phyloP scores from a whole-genome alignment of 768 basidiomycete species.

The Lactifluus piperatus region DNA sequence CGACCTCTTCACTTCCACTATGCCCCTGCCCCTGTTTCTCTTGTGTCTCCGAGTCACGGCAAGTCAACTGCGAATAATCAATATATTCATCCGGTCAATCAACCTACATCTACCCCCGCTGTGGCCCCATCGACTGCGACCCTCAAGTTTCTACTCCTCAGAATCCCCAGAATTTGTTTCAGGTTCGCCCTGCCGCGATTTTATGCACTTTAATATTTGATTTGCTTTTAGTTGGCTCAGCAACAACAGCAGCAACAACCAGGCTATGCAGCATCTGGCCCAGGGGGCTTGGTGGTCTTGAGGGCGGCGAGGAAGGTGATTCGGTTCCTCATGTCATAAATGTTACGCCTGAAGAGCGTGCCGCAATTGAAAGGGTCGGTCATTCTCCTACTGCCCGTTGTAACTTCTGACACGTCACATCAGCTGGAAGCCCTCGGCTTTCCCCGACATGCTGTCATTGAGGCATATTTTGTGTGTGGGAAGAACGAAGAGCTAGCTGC shows the following conservation, averaged over 20 bases:
- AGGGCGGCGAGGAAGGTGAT: slow-evolving; percentile 32
- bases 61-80: too few relatives aligned
- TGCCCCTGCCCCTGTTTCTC: too few relatives aligned
- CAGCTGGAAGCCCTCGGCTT: slow-evolving; percentile 88
- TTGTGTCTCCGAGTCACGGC: too few relatives aligned
- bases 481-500: slow-evolving; percentile 97
- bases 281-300: slow-evolving; percentile 26
- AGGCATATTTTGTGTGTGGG: slow-evolving; percentile 93
- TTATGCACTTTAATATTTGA: neutral
- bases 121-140: slow-evolving; percentile 29
- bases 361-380: slow-evolving; percentile 82
- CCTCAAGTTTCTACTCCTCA: slow-evolving; percentile 43
- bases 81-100: slow-evolving; percentile 25
- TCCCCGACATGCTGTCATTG: slow-evolving; percentile 64
- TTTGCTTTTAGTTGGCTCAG: slow-evolving; percentile 50
- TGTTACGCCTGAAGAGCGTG: slow-evolving; percentile 80
- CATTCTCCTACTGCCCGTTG: neutral
- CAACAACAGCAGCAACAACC: slow-evolving; percentile 47
- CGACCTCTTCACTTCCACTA: too few relatives aligned
- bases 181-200: slow-evolving; percentile 37
- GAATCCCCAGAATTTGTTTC: slow-evolving; percentile 83
- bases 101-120: slow-evolving; percentile 24
- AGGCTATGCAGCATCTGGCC: slow-evolving; percentile 25
- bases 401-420: neutral
- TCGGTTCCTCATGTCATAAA: slow-evolving; percentile 47